A percentile compares a stretch with the other conserved stretches of the same genome.
These are phyloP conservation scores for Arthroderma sp. DNA, from an alignment of 2,329 filamentous ascomycete species.

Conservation along the genomic window DNA sequence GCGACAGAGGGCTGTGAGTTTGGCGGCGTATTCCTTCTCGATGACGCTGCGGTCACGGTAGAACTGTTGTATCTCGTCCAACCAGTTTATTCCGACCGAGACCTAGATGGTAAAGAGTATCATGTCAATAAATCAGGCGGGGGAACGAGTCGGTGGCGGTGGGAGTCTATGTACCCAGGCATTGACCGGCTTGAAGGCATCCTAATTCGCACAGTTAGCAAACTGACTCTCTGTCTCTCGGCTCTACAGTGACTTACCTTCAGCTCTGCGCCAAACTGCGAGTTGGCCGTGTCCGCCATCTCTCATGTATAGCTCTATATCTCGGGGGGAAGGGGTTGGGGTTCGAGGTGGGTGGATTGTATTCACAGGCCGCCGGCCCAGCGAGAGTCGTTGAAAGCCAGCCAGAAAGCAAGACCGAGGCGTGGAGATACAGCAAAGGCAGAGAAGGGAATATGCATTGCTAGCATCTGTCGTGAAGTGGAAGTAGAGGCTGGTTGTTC, in stretches of 20 bases:
- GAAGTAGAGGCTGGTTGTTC: neutral
- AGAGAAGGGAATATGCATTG: neutral
- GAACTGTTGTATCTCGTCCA: slow-evolving; percentile 93
- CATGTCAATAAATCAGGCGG: slow-evolving; percentile 1
- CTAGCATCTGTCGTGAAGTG: neutral
- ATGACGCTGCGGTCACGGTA: slow-evolving; percentile 89
- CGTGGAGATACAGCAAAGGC: neutral
- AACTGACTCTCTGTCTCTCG: neutral
- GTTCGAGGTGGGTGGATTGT: neutral
- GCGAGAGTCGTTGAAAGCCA: neutral
- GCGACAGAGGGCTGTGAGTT: slow-evolving; percentile 75
- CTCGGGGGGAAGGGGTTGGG: neutral
- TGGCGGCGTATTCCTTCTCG: slow-evolving; percentile 92
- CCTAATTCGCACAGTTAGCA: slow-evolving; percentile 42
- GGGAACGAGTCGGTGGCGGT: slow-evolving; percentile 11
- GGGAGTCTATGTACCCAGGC: slow-evolving; percentile 51
- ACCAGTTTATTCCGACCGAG: slow-evolving; percentile 76
- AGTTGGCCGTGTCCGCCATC: slow-evolving; percentile 73
- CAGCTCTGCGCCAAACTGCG: slow-evolving; percentile 84
- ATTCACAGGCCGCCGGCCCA: neutral
- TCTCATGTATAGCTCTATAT: neutral
- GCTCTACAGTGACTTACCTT: slow-evolving; percentile 45
- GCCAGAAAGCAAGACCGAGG: neutral
- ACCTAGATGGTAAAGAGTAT: slow-evolving; percentile 39
- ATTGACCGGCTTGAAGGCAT: slow-evolving; percentile 93